Evolutionary conservation across 257 asterid genomes (phyloP).

Genomic region (Jaltomata sinuosa): DNA sequence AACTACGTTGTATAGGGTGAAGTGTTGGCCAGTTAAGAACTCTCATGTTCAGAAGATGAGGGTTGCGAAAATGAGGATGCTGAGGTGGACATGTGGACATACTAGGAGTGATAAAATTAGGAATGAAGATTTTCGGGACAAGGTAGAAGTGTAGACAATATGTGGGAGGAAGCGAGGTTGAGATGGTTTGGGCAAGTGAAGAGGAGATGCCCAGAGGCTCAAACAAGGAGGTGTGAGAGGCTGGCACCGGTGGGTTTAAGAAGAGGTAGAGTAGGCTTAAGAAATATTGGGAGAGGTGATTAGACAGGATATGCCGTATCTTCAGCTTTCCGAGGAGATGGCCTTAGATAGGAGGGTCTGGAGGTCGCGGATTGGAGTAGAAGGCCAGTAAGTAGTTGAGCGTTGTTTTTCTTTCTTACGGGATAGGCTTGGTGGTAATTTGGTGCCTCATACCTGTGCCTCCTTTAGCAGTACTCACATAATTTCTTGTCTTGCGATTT

Average conservation of each 20-base stretch:
- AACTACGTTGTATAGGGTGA: background rate
- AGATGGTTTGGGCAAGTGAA: background rate
- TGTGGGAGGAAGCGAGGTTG: background rate
- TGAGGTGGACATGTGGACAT: background rate
- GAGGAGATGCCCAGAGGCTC: background rate
- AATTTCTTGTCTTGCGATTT: background rate
- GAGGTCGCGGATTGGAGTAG: background rate
- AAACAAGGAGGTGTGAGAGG: background rate
- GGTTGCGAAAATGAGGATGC: background rate
- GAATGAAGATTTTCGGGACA: background rate
- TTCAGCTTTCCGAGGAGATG: background rate
- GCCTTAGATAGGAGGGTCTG: background rate
- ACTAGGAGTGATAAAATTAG: background rate
- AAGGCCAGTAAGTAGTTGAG: background rate
- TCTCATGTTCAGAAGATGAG: background rate
- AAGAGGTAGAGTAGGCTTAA: background rate
- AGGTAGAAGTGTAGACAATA: background rate
- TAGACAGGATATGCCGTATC: background rate
- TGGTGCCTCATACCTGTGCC: background rate
- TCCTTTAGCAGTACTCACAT: background rate
- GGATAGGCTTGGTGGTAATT: background rate
- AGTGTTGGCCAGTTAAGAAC: background rate
- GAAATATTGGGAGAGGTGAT: background rate
- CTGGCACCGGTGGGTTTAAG: background rate
- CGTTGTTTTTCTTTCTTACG: background rate